Conservation (phyloP, 1,139 yeast genomes). For the Pichia kudriavzevii region DNA sequence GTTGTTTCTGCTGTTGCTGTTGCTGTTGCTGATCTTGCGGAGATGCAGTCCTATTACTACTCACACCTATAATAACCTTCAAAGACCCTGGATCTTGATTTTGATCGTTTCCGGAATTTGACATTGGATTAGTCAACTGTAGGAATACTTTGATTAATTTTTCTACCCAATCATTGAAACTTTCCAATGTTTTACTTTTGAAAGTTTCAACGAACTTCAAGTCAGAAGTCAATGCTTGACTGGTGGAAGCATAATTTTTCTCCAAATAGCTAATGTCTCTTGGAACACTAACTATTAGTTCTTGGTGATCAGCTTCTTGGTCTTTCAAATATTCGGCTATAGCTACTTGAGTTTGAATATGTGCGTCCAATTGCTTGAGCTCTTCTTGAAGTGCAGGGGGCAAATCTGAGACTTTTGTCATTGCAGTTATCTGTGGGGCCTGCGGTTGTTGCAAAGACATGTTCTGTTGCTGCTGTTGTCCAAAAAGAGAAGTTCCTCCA, state of each 20-base stretch:
- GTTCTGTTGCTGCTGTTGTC: slow-evolving; percentile 24
- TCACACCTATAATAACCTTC: slow-evolving; percentile 24
- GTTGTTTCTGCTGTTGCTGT: slow-evolving; percentile 14
- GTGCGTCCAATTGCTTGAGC: slow-evolving; percentile 73
- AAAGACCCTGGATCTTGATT: slow-evolving; percentile 19
- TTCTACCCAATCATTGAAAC: slow-evolving; percentile 31
- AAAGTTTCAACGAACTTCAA: slow-evolving; percentile 43
- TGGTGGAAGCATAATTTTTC: slow-evolving; percentile 54
- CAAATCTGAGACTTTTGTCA: slow-evolving; percentile 81
- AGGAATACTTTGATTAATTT: slow-evolving; percentile 28
- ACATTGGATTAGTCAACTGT: slow-evolving; percentile 29
- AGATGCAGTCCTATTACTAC: slow-evolving; percentile 23
- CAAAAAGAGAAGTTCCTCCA: slow-evolving; percentile 30
- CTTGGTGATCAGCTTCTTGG: slow-evolving; percentile 57
- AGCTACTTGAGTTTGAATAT: slow-evolving; percentile 75
- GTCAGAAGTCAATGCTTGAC: slow-evolving; percentile 65
- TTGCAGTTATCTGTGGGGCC: slow-evolving; percentile 57
- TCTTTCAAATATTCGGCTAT: slow-evolving; percentile 73
- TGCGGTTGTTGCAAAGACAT: slow-evolving; percentile 25
- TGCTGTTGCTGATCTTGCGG: slow-evolving; percentile 12
- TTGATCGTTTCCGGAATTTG: slow-evolving; percentile 17
- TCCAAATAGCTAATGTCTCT: slow-evolving; percentile 71
- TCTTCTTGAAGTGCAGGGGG: slow-evolving; percentile 71
- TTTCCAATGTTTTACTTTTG: slow-evolving; percentile 30
- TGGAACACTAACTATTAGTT: slow-evolving; percentile 71